Percentiles rank a stretch among this genome's conserved stretches.
Evolutionary conservation across 768 basidiomycete species (phyloP).

Genomic region (Russula olivacea): DNA sequence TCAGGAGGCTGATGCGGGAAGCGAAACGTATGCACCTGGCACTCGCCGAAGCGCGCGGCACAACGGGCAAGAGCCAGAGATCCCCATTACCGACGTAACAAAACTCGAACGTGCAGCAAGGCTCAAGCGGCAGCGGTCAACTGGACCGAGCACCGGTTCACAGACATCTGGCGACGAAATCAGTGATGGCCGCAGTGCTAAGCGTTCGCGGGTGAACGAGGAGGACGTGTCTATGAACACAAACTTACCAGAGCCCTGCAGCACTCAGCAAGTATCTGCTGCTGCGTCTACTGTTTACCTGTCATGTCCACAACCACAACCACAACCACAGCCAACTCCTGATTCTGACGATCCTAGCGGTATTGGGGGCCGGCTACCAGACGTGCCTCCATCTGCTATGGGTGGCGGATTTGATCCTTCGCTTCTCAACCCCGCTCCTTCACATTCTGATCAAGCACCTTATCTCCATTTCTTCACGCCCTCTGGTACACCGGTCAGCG

Average conservation of each 20-base stretch:
- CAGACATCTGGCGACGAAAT: conserved; percentile 25
- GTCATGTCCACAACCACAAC: conserved; percentile 9
- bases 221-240: conserved; percentile 24
- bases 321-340: conserved; percentile 3
- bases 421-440: conserved; percentile 20
- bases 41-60: conserved; percentile 65
- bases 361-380: conserved; percentile 16
- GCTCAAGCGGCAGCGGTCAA: conserved; percentile 51
- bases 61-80: conserved; percentile 66
- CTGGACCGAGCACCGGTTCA: conserved; percentile 34
- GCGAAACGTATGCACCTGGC: conserved; percentile 41
- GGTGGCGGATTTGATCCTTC: conserved; percentile 21
- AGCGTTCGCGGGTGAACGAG: conserved; percentile 22
- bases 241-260: conserved; percentile 12
- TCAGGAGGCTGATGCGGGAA: conserved; percentile 33
- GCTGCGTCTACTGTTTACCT: conserved; percentile 17
- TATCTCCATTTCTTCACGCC: conserved; percentile 14
- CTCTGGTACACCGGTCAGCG: conserved; percentile 23
- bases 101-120: conserved; percentile 57
- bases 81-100: conserved; percentile 67
- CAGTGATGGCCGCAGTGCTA: conserved; percentile 18
- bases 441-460: neutral
- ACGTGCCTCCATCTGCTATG: conserved; percentile 15
- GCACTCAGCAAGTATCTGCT: conserved; percentile 8
- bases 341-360: neutral